These are phyloP conservation scores for Glycine latifolia DNA, from an alignment of 306 rosid species.

Conservation along the genomic window DNA sequence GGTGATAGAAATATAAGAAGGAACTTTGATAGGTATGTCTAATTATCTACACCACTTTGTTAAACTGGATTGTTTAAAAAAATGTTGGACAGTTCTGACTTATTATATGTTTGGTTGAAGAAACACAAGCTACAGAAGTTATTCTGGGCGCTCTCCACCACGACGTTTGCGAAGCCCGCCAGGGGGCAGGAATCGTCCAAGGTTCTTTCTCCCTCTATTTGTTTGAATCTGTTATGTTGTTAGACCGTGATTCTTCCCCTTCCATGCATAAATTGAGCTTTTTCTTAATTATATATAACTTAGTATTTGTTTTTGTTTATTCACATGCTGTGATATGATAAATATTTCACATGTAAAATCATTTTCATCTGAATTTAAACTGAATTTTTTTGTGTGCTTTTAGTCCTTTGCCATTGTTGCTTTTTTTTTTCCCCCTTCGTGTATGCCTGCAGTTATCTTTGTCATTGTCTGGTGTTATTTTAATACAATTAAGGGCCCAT, in stretches of 20 bases:
- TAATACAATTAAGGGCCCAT: not conserved
- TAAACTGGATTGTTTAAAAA: slow-evolving; percentile 23
- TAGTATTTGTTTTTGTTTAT: not conserved
- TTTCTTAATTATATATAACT: slow-evolving; percentile 31
- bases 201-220: slow-evolving; percentile 59
- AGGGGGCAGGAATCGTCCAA: slow-evolving; percentile 73
- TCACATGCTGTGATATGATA: slow-evolving; percentile 21
- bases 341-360: slow-evolving; percentile 5
- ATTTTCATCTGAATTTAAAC: not conserved
- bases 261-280: slow-evolving; percentile 3
- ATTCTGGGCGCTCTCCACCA: slow-evolving; percentile 70
- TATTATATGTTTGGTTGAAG: slow-evolving; percentile 58
- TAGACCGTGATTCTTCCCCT: slow-evolving; percentile 2
- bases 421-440: not conserved
- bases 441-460: too few species aligned
- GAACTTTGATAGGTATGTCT: slow-evolving; percentile 74
- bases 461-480: not conserved
- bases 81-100: slow-evolving; percentile 34
- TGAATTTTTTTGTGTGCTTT: slow-evolving; percentile 6
- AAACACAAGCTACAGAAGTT: slow-evolving; percentile 68
- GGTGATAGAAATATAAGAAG: slow-evolving; percentile 71
- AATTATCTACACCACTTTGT: slow-evolving; percentile 11
- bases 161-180: slow-evolving; percentile 76
- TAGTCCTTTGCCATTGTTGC: slow-evolving; percentile 10
- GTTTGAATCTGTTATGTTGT: slow-evolving; percentile 10